Evolutionary conservation across 345 rosid species (phyloP), one percentile per base, ranked within the genome.

Genomic region (Carallia pectinifolia): DNA sequence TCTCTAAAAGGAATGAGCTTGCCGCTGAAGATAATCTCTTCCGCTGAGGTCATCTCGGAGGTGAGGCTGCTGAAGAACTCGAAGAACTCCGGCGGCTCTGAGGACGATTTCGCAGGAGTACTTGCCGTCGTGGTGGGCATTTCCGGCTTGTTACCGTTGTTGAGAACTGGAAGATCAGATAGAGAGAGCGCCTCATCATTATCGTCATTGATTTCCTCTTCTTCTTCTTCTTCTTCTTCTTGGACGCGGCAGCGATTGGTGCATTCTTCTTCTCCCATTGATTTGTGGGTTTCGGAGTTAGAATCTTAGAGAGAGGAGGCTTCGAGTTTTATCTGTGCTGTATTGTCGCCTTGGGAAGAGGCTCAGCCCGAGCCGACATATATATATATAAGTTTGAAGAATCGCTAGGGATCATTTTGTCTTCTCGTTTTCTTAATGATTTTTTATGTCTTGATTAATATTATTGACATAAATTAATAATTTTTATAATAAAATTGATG

Each of bases 21-120:
- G 16, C 97, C 97, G 62, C 81, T 75, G 67, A 84, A 81, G 71
- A 91, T 83, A 52, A 89, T 81, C 65, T 89, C 91, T 66, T 91
- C 95, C 13, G 97, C 92, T 0, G 93, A 81, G 31, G 87, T 78
- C 84, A 86, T 85, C 40, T 83, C 83, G 44, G 80, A 76, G 62
- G 76, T 73, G 7, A 76, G 53, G 72, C 81, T 68, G 52, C 65
- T 67, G 16, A 77, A 59, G 53, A 90, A 90, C 84, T 87, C 87
- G 52, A 90, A 90, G 62, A 82, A 52, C 19, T 89, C 89, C 2
- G 67, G 37, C 3, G 87, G 18, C n/a, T 70, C 74, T 5, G 85
- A 75, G n/a, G 79, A 61, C 33, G 79, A 66, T 54, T 66, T 65
- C 64, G 62, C 70, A 64, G 19, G 54, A 47, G 65, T n/a, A 56